These are phyloP conservation scores for Mrakia hoshinonis DNA, from an alignment of 768 basidiomycete genomes.

Conservation along the genomic window DNA sequence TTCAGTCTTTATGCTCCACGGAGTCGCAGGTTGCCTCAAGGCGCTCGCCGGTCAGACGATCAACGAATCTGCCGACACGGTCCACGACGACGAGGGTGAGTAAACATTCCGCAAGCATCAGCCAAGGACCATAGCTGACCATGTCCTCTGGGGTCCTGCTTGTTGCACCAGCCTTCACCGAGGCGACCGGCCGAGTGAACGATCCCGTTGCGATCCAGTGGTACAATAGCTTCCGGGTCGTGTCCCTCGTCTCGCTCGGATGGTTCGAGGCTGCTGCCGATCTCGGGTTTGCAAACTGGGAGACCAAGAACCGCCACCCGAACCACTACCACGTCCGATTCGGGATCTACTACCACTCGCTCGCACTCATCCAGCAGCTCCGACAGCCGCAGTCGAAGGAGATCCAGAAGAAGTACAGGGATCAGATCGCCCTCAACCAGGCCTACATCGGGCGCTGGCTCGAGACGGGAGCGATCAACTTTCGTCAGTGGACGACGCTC, in stretches of 20 bases:
- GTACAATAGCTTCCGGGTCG: conserved; percentile 33
- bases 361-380: conserved; percentile 57
- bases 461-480: conserved; percentile 61
- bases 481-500: conserved; percentile 58
- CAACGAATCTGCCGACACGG: conserved; percentile 47
- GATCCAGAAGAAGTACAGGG: conserved; percentile 44
- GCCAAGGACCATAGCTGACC: no score
- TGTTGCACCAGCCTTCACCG: no score
- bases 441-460: conserved; percentile 60
- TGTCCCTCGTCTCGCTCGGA: conserved; percentile 58
- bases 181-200: background rate
- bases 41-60: conserved; percentile 57
- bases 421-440: conserved; percentile 57
- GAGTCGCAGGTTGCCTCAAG: conserved; percentile 46
- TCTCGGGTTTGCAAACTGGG: conserved; percentile 57
- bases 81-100: conserved; percentile 58
- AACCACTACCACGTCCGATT: conserved; percentile 58
- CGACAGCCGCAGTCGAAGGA: conserved; percentile 46
- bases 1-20: conserved; percentile 12
- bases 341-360: conserved; percentile 47
- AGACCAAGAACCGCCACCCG: conserved; percentile 34
- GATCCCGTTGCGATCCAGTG: background rate
- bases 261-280: conserved; percentile 52
- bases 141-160: no score
- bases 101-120: no score